Evolutionary conservation across 257 asterid genomes (phyloP).

Genomic region (Solanum tarijense): DNA sequence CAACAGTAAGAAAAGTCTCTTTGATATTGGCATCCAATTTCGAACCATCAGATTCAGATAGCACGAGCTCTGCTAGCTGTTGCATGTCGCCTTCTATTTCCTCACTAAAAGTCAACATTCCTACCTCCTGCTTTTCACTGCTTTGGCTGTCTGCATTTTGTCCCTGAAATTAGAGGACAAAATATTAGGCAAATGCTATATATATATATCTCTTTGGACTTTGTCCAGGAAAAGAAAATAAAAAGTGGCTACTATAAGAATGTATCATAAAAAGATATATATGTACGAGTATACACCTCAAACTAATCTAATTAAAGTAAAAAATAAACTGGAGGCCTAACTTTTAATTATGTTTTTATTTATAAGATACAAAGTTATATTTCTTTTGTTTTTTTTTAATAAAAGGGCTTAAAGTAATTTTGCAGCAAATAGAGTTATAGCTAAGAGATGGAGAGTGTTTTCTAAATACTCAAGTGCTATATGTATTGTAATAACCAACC

Average conservation of each 20-base stretch:
- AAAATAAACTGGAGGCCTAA: too few species aligned
- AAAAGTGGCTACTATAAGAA: too few species aligned
- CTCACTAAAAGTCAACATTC: slow-evolving; percentile 6
- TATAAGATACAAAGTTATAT: too few species aligned
- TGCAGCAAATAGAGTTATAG: too few species aligned
- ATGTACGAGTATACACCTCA: too few species aligned
- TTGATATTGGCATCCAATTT: slow-evolving; percentile 26
- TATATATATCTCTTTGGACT: background rate
- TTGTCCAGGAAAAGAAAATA: background rate
- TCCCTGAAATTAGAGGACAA: slow-evolving; percentile 5
- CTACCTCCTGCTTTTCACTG: background rate
- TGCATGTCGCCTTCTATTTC: slow-evolving; percentile 54
- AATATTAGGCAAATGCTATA: background rate
- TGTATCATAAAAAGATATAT: too few species aligned
- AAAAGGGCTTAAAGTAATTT: too few species aligned
- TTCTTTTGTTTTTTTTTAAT: too few species aligned
- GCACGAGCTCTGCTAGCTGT: slow-evolving; percentile 37
- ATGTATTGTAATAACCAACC: slow-evolving; percentile 10
- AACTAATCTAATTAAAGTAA: too few species aligned
- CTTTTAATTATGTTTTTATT: too few species aligned
- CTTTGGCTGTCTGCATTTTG: slow-evolving; percentile 9
- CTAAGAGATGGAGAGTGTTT: background rate
- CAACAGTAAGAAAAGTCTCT: slow-evolving; percentile 44
- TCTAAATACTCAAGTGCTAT: background rate
- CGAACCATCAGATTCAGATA: slow-evolving; percentile 19